Evolutionary conservation across 2,329 filamentous ascomycete species (phyloP), one percentile per base, ranked within the genome.

Genomic region (Arthrobotrys sinensis): DNA sequence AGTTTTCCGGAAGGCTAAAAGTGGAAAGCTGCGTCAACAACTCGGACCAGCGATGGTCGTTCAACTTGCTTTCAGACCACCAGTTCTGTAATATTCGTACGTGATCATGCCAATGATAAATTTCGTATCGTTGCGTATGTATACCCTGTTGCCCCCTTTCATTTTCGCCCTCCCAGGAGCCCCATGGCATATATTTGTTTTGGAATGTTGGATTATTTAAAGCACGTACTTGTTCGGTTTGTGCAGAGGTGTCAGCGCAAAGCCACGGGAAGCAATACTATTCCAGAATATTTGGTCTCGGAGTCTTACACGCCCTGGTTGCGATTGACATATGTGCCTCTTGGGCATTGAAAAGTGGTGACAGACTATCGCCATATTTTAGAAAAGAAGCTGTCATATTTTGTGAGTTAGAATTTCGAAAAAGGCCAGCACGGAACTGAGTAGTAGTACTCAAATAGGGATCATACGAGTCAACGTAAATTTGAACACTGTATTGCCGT

Each of bases 61-160:
- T 46, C 14, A 12, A 16, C 16, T 57, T 69, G 6, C 16, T 36
- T 14, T 64, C 46, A 12, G 19, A 69, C 65, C 65, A 69, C 55
- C 55, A 76, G 4, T 34, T n/a, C 38, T 76, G 64, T 24, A 76
- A 14, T 12, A 60, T 46, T 21, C 65, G 64, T 10, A 76, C 24
- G 32, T 76, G 72, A 12, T 76, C 72, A 8, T 69, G 55, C 72
- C 72, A 76, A 48, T 76, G 65, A n/a, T 34, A 6, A 40, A 76
- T 34, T 43, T 76, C 72, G 34, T 76, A 76, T 14, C 72, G 38
- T 8, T 21, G 50, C 36, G 21, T 28, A 2, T 28, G 24, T 28
- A 28, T 32, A 19, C 10, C 24, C 21, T 63, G 2, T 1, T 0
- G n/a, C 14, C 36, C 14, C 16, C 14, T 43, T 64, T 32, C 14